Evolutionary conservation across 1,139 yeast species (phyloP).

Genomic region (Citeromyces siamensis): DNA sequence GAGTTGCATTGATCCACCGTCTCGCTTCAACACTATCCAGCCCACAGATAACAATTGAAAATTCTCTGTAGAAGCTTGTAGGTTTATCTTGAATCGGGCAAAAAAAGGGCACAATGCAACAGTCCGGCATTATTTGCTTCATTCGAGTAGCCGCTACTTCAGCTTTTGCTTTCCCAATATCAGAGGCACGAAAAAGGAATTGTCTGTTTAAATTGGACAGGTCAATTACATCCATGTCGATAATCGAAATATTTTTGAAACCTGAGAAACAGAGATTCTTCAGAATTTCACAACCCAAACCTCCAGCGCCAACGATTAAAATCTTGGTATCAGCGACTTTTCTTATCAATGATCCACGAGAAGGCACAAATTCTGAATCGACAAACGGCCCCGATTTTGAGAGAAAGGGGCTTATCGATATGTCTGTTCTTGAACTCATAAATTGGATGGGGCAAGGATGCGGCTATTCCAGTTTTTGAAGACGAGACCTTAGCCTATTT

Average conservation of each 20-base stretch:
- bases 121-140: slow-evolving; percentile 29
- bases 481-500: slow-evolving; percentile 7
- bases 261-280: slow-evolving; percentile 77
- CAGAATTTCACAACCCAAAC: slow-evolving; percentile 87
- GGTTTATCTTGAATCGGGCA: slow-evolving; percentile 66
- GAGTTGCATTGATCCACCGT: slow-evolving; percentile 77
- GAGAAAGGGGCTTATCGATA: slow-evolving; percentile 8
- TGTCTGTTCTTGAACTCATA: neutral
- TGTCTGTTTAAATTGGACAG: slow-evolving; percentile 87
- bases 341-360: slow-evolving; percentile 8
- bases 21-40: slow-evolving; percentile 86
- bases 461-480: slow-evolving; percentile 1
- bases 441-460: neutral
- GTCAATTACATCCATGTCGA: slow-evolving; percentile 95
- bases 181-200: slow-evolving; percentile 66
- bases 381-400: slow-evolving; percentile 15
- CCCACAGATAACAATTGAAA: slow-evolving; percentile 74
- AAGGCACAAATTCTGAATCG: slow-evolving; percentile 15
- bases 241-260: slow-evolving; percentile 61
- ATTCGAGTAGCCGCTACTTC: slow-evolving; percentile 62
- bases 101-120: slow-evolving; percentile 42
- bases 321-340: slow-evolving; percentile 23
- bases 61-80: slow-evolving; percentile 51
- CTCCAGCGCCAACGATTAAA: slow-evolving; percentile 84
- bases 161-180: slow-evolving; percentile 78